Conservation (phyloP, 768 basidiomycete species). For the Hemileccinum rubropunctum region DNA sequence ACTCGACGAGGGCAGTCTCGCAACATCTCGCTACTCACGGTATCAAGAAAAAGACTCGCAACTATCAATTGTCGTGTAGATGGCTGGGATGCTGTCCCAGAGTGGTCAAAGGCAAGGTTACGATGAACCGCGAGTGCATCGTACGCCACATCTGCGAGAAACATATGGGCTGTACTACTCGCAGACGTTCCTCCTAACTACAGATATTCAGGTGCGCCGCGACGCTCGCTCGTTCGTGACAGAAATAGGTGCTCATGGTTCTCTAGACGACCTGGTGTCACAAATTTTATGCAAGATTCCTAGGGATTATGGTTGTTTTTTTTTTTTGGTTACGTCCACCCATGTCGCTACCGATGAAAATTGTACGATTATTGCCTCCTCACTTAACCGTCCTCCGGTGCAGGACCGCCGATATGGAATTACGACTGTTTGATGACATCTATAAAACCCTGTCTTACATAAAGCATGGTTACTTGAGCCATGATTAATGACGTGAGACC, state of each 20-base stretch:
- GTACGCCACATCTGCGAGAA: conserved; percentile 13
- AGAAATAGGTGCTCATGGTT: neutral
- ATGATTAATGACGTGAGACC: too few species aligned
- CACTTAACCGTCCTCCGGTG: neutral
- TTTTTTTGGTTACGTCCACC: neutral
- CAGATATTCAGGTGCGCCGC: neutral
- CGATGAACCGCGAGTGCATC: conserved; percentile 16
- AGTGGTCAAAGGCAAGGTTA: neutral
- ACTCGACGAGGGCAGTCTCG: neutral
- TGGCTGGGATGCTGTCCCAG: conserved; percentile 11
- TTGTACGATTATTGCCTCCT: neutral
- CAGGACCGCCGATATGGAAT: neutral
- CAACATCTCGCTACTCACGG: conserved; percentile 13
- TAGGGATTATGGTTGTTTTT: neutral
- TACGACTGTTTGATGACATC: too few species aligned
- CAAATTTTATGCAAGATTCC: neutral
- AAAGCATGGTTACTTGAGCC: too few species aligned
- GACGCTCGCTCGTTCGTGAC: neutral
- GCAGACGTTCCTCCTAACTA: neutral
- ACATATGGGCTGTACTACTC: conserved; percentile 11
- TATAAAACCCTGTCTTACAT: too few species aligned
- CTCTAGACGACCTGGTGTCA: neutral
- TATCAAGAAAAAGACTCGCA: neutral
- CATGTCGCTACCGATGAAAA: neutral
- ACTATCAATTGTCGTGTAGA: neutral